Evolutionary conservation across 805 yeast species (phyloP).

Genomic region (Wickerhamomyces sydowiorum): DNA sequence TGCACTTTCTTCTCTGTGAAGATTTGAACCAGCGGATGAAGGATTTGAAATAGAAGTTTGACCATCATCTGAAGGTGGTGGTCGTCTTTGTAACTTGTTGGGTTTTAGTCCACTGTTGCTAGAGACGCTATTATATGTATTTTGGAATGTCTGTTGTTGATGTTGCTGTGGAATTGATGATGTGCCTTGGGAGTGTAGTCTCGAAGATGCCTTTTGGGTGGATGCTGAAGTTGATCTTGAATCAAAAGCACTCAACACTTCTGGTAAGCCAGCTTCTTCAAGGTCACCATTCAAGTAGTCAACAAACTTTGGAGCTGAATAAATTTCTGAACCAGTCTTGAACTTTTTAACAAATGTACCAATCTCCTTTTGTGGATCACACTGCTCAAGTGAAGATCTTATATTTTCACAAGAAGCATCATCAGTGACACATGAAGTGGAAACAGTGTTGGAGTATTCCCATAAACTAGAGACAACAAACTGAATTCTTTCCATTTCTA

Average conservation of each 20-base stretch:
- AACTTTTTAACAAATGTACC: conserved; percentile 43
- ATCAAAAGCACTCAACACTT: conserved; percentile 24
- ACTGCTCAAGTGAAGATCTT: conserved; percentile 60
- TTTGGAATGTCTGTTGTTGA: conserved; percentile 3
- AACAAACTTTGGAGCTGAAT: conserved; percentile 54
- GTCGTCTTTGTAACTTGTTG: conserved; percentile 16
- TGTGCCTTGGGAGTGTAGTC: not conserved
- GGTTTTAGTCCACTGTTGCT: conserved; percentile 2
- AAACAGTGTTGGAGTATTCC: conserved; percentile 70
- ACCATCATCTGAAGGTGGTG: conserved; percentile 26
- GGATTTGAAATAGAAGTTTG: conserved; percentile 24
- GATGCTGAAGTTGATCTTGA: conserved; percentile 16
- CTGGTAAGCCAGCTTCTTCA: conserved; percentile 25
- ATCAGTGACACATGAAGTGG: conserved; percentile 71
- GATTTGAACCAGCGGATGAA: conserved; percentile 3
- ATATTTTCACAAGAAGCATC: conserved; percentile 74
- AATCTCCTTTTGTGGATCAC: conserved; percentile 58
- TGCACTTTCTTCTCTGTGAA: conserved; percentile 18
- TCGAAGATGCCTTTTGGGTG: not conserved
- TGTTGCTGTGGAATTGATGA: conserved; percentile 3
- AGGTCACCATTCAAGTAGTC: conserved; percentile 47
- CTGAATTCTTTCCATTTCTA: conserved; percentile 71
- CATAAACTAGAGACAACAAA: conserved; percentile 66
- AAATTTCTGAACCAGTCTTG: conserved; percentile 62
- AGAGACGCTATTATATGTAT: conserved; percentile 1